A percentile compares a stretch with the other conserved stretches of the same genome.
phyloP scores from a whole-genome alignment of 1,284 basidiomycete genomes.

The Tylopilus sp. region DNA sequence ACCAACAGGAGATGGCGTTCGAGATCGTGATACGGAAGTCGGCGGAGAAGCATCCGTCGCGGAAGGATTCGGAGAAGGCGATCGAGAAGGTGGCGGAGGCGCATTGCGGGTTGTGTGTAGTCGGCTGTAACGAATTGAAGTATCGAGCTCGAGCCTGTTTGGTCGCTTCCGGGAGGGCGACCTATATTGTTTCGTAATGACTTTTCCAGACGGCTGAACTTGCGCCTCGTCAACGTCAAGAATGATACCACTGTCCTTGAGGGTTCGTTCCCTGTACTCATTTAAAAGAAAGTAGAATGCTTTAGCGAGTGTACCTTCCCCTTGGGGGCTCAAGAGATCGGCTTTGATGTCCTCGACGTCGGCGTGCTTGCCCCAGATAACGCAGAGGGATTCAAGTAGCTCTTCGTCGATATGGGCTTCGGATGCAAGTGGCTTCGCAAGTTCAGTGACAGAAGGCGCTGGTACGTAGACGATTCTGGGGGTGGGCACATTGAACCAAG shows the following conservation, averaged over 20 bases:
- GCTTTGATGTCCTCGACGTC: constrained; percentile 53
- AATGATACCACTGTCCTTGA: constrained; percentile 59
- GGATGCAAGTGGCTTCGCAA: constrained; percentile 65
- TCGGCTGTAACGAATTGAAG: constrained; percentile 8
- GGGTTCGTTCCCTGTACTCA: constrained; percentile 73
- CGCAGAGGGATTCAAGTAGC: constrained; percentile 82
- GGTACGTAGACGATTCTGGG: constrained; percentile 54
- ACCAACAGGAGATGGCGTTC: constrained; percentile 48
- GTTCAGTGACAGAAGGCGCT: constrained; percentile 61
- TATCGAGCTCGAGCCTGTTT: constrained; percentile 13
- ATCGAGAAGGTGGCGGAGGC: constrained; percentile 30
- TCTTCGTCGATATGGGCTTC: constrained; percentile 80
- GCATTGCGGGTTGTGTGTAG: constrained; percentile 18
- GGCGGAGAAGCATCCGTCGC: constrained; percentile 24
- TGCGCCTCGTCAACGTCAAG: constrained; percentile 38
- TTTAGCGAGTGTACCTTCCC: constrained; percentile 79
- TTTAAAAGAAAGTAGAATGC: constrained; percentile 89
- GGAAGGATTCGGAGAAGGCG: constrained; percentile 34
- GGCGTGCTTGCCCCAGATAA: constrained; percentile 79
- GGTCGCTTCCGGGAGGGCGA: constrained; percentile 36
- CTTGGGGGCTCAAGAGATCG: constrained; percentile 62
- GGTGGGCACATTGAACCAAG: constrained; percentile 63
- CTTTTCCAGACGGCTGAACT: constrained; percentile 34
- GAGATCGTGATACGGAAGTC: constrained; percentile 34
- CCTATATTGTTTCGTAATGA: constrained; percentile 45